Percentiles rank a stretch among this genome's conserved stretches.
These are phyloP conservation scores for Phycomyces blakesleeanus DNA, from an alignment of 192 early-diverging fungal genomes.

Conservation along the genomic window DNA sequence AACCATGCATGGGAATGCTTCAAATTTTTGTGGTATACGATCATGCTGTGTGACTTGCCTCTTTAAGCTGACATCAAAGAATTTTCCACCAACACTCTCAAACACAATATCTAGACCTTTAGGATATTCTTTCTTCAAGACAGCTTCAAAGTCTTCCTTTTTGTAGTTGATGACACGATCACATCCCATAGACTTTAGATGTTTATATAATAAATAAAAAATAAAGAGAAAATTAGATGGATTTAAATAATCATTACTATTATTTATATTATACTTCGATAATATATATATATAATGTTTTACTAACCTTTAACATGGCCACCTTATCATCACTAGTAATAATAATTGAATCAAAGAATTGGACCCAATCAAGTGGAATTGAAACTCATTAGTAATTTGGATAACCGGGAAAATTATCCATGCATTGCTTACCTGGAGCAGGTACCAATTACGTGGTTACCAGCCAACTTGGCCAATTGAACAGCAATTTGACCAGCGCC, in stretches of 20 bases:
- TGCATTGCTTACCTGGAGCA: conserved; percentile 29
- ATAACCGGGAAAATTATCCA: no score
- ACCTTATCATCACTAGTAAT: conserved; percentile 41
- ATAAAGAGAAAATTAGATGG: no score
- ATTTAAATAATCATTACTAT: no score
- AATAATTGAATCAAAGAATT: neutral
- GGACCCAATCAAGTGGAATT: neutral
- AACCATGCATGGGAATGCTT: conserved; percentile 32
- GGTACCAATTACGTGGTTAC: conserved; percentile 59
- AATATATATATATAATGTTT: neutral
- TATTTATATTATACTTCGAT: neutral
- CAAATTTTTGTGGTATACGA: conserved; percentile 32
- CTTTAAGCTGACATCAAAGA: conserved; percentile 41
- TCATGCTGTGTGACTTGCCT: conserved; percentile 23
- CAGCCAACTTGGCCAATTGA: conserved; percentile 56
- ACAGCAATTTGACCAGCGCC: conserved; percentile 60
- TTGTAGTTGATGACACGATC: conserved; percentile 60
- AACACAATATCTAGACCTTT: conserved; percentile 55
- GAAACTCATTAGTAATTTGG: no score
- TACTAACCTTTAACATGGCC: conserved; percentile 37
- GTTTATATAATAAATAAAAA: no score
- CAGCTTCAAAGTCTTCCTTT: conserved; percentile 44
- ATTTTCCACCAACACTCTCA: conserved; percentile 55
- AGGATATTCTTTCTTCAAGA: conserved; percentile 53
- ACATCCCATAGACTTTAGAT: conserved; percentile 36